These are phyloP conservation scores for Aspergillus pseudotamarii DNA, from an alignment of 2,329 filamentous ascomycete genomes.

Conservation along the genomic window DNA sequence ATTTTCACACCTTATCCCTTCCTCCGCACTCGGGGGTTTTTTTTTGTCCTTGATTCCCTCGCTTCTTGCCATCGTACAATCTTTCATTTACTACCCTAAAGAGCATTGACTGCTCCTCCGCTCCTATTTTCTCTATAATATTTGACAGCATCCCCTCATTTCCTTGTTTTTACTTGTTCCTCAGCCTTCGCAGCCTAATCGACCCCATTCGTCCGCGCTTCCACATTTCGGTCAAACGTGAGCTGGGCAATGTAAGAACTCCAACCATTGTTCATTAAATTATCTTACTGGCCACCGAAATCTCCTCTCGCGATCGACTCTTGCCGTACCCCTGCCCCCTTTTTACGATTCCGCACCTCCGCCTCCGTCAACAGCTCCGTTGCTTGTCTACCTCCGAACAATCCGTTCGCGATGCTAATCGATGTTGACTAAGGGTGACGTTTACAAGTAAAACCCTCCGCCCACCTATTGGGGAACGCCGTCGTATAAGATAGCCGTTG, in stretches of 20 bases:
- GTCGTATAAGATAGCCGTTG: not conserved
- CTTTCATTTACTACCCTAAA: not conserved
- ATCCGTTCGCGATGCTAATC: constrained; percentile 21
- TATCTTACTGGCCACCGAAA: not conserved
- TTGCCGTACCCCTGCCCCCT: constrained; percentile 19
- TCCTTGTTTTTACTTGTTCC: constrained; percentile 1
- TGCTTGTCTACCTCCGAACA: constrained; percentile 4
- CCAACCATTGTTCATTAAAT: not conserved
- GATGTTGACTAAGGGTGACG: constrained; percentile 17
- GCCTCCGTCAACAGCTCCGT: constrained; percentile 4
- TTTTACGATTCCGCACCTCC: constrained; percentile 19
- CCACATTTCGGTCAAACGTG: not conserved
- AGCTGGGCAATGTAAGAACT: constrained; percentile 18
- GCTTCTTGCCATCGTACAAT: not conserved
- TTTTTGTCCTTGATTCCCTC: not conserved
- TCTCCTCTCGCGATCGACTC: constrained; percentile 19
- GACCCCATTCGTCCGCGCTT: constrained; percentile 4
- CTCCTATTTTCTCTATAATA: not conserved
- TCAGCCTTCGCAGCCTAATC: constrained; percentile 1
- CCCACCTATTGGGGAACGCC: constrained; percentile 9
- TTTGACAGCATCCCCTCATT: constrained; percentile 1
- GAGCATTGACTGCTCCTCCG: constrained; percentile 5
- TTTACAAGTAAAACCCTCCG: constrained; percentile 5
- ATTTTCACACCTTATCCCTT: not conserved
- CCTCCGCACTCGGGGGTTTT: not conserved